A percentile compares a stretch with the other conserved stretches of the same genome.
Evolutionary conservation across 805 yeast genomes (phyloP).

Genomic region (Candida khao-thaluensis): DNA sequence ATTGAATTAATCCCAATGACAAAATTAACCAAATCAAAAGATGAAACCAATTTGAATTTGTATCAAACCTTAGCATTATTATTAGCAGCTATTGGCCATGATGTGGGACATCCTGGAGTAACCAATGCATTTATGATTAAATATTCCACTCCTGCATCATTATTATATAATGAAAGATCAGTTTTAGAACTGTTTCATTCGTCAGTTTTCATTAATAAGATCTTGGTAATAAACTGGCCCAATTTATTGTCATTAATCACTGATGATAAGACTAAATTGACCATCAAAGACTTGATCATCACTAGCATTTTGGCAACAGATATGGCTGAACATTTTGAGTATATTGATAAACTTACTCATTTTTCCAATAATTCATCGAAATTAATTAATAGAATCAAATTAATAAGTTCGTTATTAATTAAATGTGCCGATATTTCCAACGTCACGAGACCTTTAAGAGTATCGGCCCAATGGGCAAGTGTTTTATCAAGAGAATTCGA

Average conservation of each 20-base stretch:
- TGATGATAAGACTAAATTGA: conserved; percentile 15
- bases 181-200: conserved; percentile 83
- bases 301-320: conserved; percentile 62
- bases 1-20: conserved; percentile 15
- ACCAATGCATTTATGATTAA: conserved; percentile 70
- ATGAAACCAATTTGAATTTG: conserved; percentile 30
- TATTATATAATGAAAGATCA: conserved; percentile 59
- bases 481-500: conserved; percentile 75
- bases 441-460: conserved; percentile 74
- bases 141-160: conserved; percentile 61
- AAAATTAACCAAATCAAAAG: conserved; percentile 8
- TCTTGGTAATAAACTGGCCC: conserved; percentile 40
- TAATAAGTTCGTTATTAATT: conserved; percentile 67
- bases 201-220: conserved; percentile 52
- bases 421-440: conserved; percentile 97
- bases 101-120: conserved; percentile 96
- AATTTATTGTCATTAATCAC: conserved; percentile 20
- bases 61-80: conserved; percentile 59
- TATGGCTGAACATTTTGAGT: conserved; percentile 84
- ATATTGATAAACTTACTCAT: conserved; percentile 52
- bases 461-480: conserved; percentile 84
- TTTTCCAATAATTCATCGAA: conserved; percentile 17
- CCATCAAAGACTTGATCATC: conserved; percentile 28
- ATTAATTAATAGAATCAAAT: conserved; percentile 25
- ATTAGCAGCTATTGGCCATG: conserved; percentile 90